A percentile compares a stretch with the other conserved stretches of the same genome.
phyloP scores from a whole-genome alignment of 108 stramenopile genomes.

The Chaetoceros tenuissimus region DNA sequence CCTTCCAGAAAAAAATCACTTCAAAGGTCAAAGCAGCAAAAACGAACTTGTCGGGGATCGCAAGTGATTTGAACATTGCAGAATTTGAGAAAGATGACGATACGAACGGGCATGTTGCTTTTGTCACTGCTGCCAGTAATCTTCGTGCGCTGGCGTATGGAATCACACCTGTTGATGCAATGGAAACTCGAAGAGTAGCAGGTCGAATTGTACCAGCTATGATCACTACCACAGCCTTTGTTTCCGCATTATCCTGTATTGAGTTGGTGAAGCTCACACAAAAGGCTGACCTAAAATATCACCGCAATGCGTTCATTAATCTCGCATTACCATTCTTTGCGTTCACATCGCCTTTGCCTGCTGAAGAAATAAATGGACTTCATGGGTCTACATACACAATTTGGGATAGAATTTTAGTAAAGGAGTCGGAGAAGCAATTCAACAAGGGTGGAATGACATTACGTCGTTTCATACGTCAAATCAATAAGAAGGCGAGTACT shows the following conservation, averaged over 20 bases:
- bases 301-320: slow-evolving; percentile 92
- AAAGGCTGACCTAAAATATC: slow-evolving; percentile 49
- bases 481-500: slow-evolving; percentile 34
- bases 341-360: slow-evolving; percentile 82
- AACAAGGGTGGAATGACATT: slow-evolving; percentile 48
- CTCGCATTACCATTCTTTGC: slow-evolving; percentile 94
- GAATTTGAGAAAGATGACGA: slow-evolving; percentile 98
- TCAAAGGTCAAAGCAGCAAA: slow-evolving; percentile 18
- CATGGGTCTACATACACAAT: slow-evolving; percentile 70
- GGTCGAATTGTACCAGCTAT: slow-evolving; percentile 98
- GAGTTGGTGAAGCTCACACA: slow-evolving; percentile 89
- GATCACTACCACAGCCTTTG: slow-evolving; percentile 96
- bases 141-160: slow-evolving; percentile 90
- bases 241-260: slow-evolving; percentile 89
- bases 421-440: slow-evolving; percentile 46
- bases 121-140: slow-evolving; percentile 91
- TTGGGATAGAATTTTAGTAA: slow-evolving; percentile 86
- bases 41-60: not conserved
- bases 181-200: slow-evolving; percentile 93
- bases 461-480: slow-evolving; percentile 31
- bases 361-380: slow-evolving; percentile 48
- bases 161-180: slow-evolving; percentile 87
- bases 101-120: slow-evolving; percentile 87
- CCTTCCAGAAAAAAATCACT: slow-evolving; percentile 10
- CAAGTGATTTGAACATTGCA: slow-evolving; percentile 20